Evolutionary conservation across 129 eudicot species (phyloP).

Genomic region (sunflower (Helianthus annuus)): DNA sequence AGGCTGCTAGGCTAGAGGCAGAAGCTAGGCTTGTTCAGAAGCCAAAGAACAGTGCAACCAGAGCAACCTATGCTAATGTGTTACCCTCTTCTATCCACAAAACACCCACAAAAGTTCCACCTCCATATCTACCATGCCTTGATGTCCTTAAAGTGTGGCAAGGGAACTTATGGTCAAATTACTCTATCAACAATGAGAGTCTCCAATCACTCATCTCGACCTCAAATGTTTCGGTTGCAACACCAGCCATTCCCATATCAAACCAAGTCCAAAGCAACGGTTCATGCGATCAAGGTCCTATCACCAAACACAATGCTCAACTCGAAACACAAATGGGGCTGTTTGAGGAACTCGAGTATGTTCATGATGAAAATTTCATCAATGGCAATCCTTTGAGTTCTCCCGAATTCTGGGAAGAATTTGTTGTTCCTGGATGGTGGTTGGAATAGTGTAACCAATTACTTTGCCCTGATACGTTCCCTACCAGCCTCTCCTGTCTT

Average conservation of each 20-base stretch:
- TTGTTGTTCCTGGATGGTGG: not conserved
- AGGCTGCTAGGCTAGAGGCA: constrained; percentile 66
- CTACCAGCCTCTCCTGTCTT: constrained; percentile 14
- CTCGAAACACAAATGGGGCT: constrained; percentile 5
- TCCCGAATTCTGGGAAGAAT: constrained; percentile 7
- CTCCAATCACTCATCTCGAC: constrained; percentile 29
- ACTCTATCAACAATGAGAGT: constrained; percentile 13
- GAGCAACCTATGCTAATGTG: not conserved
- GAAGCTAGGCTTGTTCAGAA: constrained; percentile 60
- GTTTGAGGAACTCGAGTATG: constrained; percentile 3
- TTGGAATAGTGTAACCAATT: constrained; percentile 14
- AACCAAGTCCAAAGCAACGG: constrained; percentile 4
- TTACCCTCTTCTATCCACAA: constrained; percentile 6
- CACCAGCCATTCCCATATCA: not conserved
- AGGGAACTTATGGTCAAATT: constrained; percentile 23
- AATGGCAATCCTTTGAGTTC: constrained; percentile 1
- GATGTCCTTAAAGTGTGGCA: constrained; percentile 60
- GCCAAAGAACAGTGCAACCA: constrained; percentile 18
- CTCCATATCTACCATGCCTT: constrained; percentile 34
- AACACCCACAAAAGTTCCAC: not conserved
- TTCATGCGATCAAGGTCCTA: not conserved
- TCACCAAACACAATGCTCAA: not conserved
- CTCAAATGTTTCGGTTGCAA: not conserved
- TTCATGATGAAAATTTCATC: constrained; percentile 3
- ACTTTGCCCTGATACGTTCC: constrained; percentile 6